These are phyloP conservation scores for Ophiocordyceps camponoti-rufipedis DNA, from an alignment of 2,329 filamentous ascomycete genomes.

Conservation along the genomic window DNA sequence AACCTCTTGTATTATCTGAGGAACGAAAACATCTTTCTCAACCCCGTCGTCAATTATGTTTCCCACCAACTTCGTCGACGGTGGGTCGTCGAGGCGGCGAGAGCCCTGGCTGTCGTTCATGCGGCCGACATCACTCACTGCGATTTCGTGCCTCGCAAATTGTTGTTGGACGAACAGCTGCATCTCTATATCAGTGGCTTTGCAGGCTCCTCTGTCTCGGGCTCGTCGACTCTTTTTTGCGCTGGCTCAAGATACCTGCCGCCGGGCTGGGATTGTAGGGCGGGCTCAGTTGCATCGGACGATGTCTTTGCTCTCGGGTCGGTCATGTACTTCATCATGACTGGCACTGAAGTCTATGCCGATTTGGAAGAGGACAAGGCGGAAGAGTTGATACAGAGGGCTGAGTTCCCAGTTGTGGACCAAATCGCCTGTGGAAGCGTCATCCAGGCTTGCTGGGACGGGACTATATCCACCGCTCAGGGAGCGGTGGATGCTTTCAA, in stretches of 20 bases:
- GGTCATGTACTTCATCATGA: constrained; percentile 16
- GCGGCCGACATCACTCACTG: constrained; percentile 17
- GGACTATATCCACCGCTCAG: not conserved
- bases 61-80: constrained; percentile 5
- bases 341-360: constrained; percentile 11
- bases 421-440: constrained; percentile 8
- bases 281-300: constrained; percentile 8
- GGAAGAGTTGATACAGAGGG: constrained; percentile 7
- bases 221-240: constrained; percentile 7
- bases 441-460: constrained; percentile 13
- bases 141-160: constrained; percentile 19
- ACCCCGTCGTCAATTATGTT: not conserved
- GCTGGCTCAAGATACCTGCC: constrained; percentile 8
- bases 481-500: constrained; percentile 1
- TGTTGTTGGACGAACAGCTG: constrained; percentile 17
- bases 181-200: constrained; percentile 19
- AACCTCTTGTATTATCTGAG: constrained; percentile 7
- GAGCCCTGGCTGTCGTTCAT: constrained; percentile 17
- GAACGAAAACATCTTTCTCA: too few relatives aligned
- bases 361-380: constrained; percentile 12
- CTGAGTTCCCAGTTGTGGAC: constrained; percentile 11
- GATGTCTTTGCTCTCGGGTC: constrained; percentile 17
- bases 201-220: constrained; percentile 13
- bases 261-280: constrained; percentile 8
- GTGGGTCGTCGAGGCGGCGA: constrained; percentile 15